phyloP scores from a whole-genome alignment of 2,329 filamentous ascomycete genomes.

The Colletotrichum godetiae region DNA sequence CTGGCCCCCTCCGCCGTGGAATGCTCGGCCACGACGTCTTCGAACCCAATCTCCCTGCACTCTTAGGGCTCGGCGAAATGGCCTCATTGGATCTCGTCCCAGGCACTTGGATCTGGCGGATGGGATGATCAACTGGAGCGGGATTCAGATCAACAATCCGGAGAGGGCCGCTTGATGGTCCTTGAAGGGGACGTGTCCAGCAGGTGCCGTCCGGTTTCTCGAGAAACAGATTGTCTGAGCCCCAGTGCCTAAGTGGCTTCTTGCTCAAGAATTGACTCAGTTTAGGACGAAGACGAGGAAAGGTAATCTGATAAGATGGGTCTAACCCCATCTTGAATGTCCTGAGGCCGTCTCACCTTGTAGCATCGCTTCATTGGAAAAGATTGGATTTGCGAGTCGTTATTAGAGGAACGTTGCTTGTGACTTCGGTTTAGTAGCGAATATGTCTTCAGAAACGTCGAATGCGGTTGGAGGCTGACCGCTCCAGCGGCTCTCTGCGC shows the following conservation, averaged over 20 bases:
- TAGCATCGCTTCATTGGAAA: background rate
- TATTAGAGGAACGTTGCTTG: background rate
- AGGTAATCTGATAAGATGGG: background rate
- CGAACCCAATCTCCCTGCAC: slow-evolving; percentile 1
- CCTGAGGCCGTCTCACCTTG: background rate
- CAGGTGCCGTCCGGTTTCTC: background rate
- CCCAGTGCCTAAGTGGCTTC: background rate
- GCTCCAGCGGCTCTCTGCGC: background rate
- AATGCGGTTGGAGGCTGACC: background rate
- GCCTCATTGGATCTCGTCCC: slow-evolving; percentile 7
- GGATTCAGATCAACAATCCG: background rate
- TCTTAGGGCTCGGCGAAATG: background rate
- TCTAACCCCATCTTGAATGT: background rate
- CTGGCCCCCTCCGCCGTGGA: background rate
- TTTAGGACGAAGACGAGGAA: background rate
- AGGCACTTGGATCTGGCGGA: background rate
- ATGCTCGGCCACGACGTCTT: slow-evolving; percentile 5
- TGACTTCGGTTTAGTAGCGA: background rate
- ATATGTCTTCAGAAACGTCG: background rate
- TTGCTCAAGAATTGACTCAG: background rate
- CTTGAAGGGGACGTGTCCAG: background rate
- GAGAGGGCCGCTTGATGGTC: background rate
- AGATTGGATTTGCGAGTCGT: background rate
- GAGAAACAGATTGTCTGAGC: background rate
- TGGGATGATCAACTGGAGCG: background rate